phyloP scores from a whole-genome alignment of 2,329 filamentous ascomycete species.

The Hymenoscyphus linearis region DNA sequence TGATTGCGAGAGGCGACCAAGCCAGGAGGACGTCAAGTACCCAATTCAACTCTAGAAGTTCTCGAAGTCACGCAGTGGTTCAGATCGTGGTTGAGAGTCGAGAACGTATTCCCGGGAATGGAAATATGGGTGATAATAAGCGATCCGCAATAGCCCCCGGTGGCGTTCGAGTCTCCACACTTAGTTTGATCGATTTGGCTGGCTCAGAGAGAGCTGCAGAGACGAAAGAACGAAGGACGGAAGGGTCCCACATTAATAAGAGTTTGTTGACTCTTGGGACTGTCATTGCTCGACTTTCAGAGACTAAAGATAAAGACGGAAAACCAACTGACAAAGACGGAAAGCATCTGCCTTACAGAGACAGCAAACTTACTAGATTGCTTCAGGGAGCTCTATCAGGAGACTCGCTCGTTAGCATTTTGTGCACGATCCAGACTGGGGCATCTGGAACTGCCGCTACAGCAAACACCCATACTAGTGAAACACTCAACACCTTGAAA shows the following conservation, averaged over 20 bases:
- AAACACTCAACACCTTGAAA: slow-evolving; percentile 93
- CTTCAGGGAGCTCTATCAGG: slow-evolving; percentile 90
- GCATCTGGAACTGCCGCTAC: slow-evolving; percentile 65
- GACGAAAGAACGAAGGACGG: slow-evolving; percentile 85
- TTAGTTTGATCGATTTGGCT: slow-evolving; percentile 93
- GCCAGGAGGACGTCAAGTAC: slow-evolving; percentile 88
- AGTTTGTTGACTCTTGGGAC: slow-evolving; percentile 91
- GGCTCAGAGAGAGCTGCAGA: slow-evolving; percentile 96
- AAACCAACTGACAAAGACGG: slow-evolving; percentile 72
- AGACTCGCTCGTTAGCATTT: slow-evolving; percentile 90
- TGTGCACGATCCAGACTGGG: slow-evolving; percentile 94
- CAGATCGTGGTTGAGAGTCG: slow-evolving; percentile 98
- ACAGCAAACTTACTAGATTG: slow-evolving; percentile 92
- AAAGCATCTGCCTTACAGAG: slow-evolving; percentile 91
- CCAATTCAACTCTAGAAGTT: slow-evolving; percentile 94
- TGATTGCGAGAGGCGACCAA: slow-evolving; percentile 91
- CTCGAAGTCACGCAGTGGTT: slow-evolving; percentile 94
- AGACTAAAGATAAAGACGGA: slow-evolving; percentile 75
- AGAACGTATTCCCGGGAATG: slow-evolving; percentile 63
- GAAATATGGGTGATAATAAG: slow-evolving; percentile 51
- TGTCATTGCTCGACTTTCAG: slow-evolving; percentile 89
- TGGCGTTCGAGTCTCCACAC: slow-evolving; percentile 88
- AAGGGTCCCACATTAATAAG: slow-evolving; percentile 98
- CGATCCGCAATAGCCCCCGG: slow-evolving; percentile 70
- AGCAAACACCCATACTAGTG: slow-evolving; percentile 69